Conservation (phyloP, 164 flowering plant genomes). For the Annona squamosa region DNA sequence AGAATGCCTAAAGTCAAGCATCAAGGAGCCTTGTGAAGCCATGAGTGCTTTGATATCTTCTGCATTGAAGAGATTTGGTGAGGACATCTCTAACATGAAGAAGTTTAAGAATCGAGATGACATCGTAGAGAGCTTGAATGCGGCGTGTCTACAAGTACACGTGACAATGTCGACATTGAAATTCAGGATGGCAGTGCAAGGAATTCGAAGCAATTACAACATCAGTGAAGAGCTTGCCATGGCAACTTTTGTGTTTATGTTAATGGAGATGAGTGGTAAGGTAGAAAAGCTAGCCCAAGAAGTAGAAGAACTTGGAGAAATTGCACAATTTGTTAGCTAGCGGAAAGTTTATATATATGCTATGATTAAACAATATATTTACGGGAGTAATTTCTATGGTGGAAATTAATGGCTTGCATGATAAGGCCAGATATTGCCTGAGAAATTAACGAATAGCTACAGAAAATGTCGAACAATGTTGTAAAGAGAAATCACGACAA, state of each 20-base stretch:
- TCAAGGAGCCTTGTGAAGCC: slow-evolving; percentile 7
- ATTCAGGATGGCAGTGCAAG: neutral
- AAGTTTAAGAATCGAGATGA: neutral
- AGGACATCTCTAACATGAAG: slow-evolving; percentile 1
- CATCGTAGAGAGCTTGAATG: neutral
- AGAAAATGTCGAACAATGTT: no score
- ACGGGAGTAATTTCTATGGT: no score
- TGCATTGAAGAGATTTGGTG: neutral
- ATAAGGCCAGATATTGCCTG: no score
- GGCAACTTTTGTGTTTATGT: slow-evolving; percentile 6
- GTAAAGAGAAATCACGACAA: no score
- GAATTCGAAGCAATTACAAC: neutral
- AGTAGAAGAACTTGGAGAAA: slow-evolving; percentile 55
- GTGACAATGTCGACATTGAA: neutral
- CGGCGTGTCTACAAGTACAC: neutral
- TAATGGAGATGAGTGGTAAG: slow-evolving; percentile 44
- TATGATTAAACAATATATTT: no score
- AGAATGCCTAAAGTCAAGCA: neutral
- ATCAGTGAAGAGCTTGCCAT: neutral
- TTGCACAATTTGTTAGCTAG: slow-evolving; percentile 29
- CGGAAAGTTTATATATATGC: no score
- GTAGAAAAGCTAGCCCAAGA: slow-evolving; percentile 43
- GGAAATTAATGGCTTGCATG: no score
- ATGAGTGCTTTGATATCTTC: neutral
- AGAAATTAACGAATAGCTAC: no score